Evolutionary conservation across 345 rosid species (phyloP), one percentile per base, ranked within the genome.

Genomic region (Cardamine resedifolia): DNA sequence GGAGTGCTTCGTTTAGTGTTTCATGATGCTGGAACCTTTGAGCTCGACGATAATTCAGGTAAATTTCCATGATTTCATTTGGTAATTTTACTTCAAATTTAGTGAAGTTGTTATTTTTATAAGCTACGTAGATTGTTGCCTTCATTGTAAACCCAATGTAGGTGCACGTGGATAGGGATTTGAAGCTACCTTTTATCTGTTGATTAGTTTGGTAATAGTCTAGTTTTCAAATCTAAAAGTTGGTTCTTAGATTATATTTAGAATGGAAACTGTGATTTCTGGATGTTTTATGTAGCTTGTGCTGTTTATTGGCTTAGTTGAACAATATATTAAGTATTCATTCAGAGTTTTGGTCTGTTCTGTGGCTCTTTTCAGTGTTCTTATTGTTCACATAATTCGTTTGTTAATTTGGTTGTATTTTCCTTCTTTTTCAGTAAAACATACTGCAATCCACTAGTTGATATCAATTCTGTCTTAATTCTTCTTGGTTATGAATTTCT

Each of bases 1-100:
- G 97, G 97, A 49, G 88, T 94, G 64, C 98, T 94, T 81, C 97
- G 98, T 70, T 85, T 91, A 63, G 97, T 84, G 55, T 94, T 94
- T 81, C 98, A 91, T 82, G 98, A 94, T 74, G 98, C 95, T n/a
- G 98, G 96, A 76, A 91, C 98, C 53, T 94, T 83, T 74, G 95
- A 88, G 23, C 56, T 80, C 48, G 75, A 75, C 67, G 83, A 74
- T 39, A 74, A 79, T 53, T 79, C 90, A 61, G 98, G 98, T 90
- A 58, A 67, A 3, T 31, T 61, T 19, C 20, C 18, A 52, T 61
- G 10, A 9, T 2, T 6, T 10, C 39, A 36, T 10, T 24, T 10
- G n/a, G n/a, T n/a, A n/a, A n/a, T n/a, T n/a, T n/a, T n/a, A n/a
- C n/a, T n/a, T n/a, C n/a, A n/a, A n/a, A n/a, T n/a, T n/a, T n/a